Evolutionary conservation across 495 filamentous ascomycete species (phyloP), one percentile per base, ranked within the genome.

Genomic region (Penicillium coffeae): DNA sequence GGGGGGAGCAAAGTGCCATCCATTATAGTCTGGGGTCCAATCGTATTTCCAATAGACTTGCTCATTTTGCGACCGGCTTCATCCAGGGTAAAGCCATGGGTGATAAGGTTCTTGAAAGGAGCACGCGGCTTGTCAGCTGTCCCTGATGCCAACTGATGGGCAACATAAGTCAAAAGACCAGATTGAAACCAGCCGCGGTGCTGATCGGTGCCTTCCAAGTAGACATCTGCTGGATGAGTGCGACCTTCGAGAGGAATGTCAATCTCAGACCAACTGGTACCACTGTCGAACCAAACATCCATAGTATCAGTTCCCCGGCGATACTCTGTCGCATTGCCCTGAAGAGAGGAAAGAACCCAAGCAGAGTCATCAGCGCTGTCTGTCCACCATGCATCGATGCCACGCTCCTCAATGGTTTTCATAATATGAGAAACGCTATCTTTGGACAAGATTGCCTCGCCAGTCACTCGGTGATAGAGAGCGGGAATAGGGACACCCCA

Each of bases 261-360:
- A 20, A 84, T 73, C 41, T 76, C 71, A 0, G 89, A 84, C 93
- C 93, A 99, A 61, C 88, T 96, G 42, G 88, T 96, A 5, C 93
- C 93, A 54, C 92, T 96, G 65, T 99, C 93, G 58, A 97, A 97
- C 93, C 93, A 99, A 18, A 99, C 93, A 68, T 99, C 93, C 93
- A 99, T 97, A 0, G 93, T 99, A 55, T 99, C 94, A n/a, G 72
- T 85, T 15, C 93, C 92, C 46, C 93, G 84, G 50, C 77, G 69
- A 53, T 83, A 93, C 10, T 64, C 63, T 13, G 55, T 48, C 2
- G 62, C 48, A 8, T 69, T 44, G 43, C 72, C 59, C 38, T 68
- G 60, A 0, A 93, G 66, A 10, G 72, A 70, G 21, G 76, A 66
- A 12, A 82, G 83, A 44, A 90, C 72, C 90, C 90, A 96, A 13